A percentile compares a stretch with the other conserved stretches of the same genome.
These are phyloP conservation scores for Mrakia hoshinonis DNA, from an alignment of 768 basidiomycete species.

Conservation along the genomic window DNA sequence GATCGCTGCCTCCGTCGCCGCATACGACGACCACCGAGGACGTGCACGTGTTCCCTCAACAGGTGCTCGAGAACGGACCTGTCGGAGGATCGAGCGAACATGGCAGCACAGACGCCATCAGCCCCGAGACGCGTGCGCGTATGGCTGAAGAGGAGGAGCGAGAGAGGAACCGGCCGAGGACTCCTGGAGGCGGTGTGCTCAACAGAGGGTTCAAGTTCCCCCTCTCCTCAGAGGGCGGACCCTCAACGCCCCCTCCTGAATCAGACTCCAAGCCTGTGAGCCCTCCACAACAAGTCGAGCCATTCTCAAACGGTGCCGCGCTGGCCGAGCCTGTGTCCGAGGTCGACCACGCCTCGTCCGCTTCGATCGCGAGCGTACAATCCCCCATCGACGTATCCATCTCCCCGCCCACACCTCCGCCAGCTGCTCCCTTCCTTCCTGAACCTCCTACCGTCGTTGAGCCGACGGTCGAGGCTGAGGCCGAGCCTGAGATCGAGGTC, in stretches of 20 bases:
- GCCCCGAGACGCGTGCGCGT: conserved; percentile 19
- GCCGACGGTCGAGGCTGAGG: neutral
- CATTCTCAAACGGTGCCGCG: neutral
- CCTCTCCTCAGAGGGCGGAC: conserved; percentile 11
- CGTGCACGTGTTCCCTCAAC: neutral
- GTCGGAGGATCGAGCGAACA: neutral
- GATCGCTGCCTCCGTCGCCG: neutral
- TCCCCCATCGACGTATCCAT: neutral
- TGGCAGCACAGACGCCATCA: neutral
- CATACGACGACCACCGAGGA: neutral
- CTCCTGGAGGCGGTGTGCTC: conserved; percentile 12
- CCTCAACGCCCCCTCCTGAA: neutral
- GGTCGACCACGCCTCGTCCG: neutral
- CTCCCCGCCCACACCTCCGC: conserved; percentile 5
- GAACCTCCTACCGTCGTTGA: neutral
- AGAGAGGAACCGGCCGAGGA: conserved; percentile 18
- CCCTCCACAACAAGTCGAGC: neutral
- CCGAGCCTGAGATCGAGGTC: neutral
- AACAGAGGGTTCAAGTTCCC: conserved; percentile 27
- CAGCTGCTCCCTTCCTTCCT: neutral
- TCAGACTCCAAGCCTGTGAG: neutral
- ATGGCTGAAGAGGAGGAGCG: conserved; percentile 17
- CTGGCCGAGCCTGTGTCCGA: neutral
- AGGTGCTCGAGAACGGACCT: neutral
- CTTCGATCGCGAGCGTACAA: neutral